Evolutionary conservation across 179 eudicot species (phyloP).

Genomic region (Amaranthus tricolor): DNA sequence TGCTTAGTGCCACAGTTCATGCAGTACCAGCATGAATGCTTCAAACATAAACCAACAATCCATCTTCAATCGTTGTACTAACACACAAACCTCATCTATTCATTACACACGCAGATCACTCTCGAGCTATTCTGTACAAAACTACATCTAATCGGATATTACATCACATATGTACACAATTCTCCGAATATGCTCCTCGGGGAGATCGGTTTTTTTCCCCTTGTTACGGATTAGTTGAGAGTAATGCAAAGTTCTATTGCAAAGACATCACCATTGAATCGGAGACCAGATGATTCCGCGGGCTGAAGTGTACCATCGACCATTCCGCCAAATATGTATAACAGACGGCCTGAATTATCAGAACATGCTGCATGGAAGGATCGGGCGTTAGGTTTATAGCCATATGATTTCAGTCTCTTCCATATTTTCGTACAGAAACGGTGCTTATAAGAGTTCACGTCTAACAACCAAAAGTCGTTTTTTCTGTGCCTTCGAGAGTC

Average conservation of each 20-base stretch:
- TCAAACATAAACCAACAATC: not conserved
- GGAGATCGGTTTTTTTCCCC: not conserved
- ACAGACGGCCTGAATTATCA: slow-evolving; percentile 64
- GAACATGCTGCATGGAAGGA: slow-evolving; percentile 89
- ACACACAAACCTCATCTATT: not conserved
- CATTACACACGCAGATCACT: not conserved
- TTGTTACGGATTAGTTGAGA: slow-evolving; percentile 12
- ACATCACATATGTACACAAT: slow-evolving; percentile 12
- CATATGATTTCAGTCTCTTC: slow-evolving; percentile 55
- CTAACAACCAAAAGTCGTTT: slow-evolving; percentile 86
- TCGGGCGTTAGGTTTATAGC: slow-evolving; percentile 58
- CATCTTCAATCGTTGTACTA: not conserved
- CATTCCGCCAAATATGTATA: slow-evolving; percentile 93
- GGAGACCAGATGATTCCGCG: slow-evolving; percentile 59
- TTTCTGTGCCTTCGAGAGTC: slow-evolving; percentile 74
- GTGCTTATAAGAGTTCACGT: slow-evolving; percentile 47
- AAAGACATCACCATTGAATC: slow-evolving; percentile 78
- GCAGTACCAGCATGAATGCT: not conserved
- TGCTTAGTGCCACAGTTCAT: not conserved
- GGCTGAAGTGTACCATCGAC: slow-evolving; percentile 67
- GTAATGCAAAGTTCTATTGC: slow-evolving; percentile 58
- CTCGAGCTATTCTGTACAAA: slow-evolving; percentile 6
- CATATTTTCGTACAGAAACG: slow-evolving; percentile 49
- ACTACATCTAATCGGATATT: slow-evolving; percentile 6
- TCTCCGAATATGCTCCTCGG: not conserved